Conservation (phyloP, 2,329 filamentous ascomycete species). For the Trichoderma asperellum region DNA sequence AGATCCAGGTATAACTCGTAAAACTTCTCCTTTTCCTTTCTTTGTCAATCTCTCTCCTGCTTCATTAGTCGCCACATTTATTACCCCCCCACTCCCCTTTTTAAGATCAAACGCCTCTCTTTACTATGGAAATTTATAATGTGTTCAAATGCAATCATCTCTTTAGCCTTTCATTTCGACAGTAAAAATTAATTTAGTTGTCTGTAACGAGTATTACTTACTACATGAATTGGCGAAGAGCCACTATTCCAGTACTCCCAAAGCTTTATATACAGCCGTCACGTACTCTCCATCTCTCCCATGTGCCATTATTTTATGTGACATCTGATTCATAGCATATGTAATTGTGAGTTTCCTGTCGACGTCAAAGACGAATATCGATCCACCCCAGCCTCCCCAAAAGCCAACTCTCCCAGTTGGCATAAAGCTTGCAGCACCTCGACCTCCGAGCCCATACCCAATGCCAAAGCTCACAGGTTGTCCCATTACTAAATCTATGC, state of each 20-base stretch:
- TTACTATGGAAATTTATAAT: background rate
- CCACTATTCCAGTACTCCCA: background rate
- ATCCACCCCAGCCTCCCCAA: conserved; percentile 54
- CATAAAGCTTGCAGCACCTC: background rate
- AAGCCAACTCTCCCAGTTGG: conserved; percentile 42
- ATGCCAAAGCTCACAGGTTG: conserved; percentile 46
- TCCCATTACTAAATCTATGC: conserved; percentile 46
- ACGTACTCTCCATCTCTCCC: conserved; percentile 6
- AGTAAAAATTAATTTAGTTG: too few relatives aligned
- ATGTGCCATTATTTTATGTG: background rate
- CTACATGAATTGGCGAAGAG: background rate
- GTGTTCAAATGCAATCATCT: background rate
- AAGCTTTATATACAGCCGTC: conserved; percentile 15
- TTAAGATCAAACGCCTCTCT: background rate
- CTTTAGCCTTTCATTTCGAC: too few relatives aligned
- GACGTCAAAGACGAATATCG: conserved; percentile 48
- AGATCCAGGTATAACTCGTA: background rate
- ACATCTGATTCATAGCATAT: conserved; percentile 46
- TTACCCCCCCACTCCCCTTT: background rate
- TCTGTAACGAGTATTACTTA: too few relatives aligned
- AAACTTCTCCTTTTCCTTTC: conserved; percentile 2
- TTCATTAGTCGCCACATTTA: background rate
- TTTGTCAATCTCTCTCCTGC: background rate
- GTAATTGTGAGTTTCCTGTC: conserved; percentile 47
- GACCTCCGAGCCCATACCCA: conserved; percentile 38